These are phyloP conservation scores for Zygosaccharomyces kombuchaensis DNA, from an alignment of 805 yeast genomes.

Conservation along the genomic window DNA sequence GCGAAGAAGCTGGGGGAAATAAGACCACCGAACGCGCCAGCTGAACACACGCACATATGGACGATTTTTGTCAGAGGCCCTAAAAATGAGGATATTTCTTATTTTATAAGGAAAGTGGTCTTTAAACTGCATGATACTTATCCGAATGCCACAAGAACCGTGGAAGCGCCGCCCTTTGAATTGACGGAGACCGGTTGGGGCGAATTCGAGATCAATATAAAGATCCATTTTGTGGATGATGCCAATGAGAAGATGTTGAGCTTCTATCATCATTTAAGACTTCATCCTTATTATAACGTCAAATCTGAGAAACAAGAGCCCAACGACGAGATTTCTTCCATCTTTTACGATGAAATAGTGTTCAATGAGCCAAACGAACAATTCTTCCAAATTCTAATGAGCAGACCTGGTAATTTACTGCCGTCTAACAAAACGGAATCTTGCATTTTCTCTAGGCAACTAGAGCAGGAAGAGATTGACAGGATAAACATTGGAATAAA, in stretches of 20 bases:
- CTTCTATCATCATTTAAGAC: constrained; percentile 81
- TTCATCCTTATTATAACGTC: constrained; percentile 70
- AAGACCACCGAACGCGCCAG: constrained; percentile 61
- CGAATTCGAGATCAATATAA: constrained; percentile 88
- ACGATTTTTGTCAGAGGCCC: constrained; percentile 87
- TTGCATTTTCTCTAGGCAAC: constrained; percentile 43
- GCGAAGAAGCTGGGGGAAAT: constrained; percentile 62
- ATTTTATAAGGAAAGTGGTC: constrained; percentile 81
- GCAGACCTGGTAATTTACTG: constrained; percentile 55
- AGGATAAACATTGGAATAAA: constrained; percentile 46
- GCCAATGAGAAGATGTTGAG: constrained; percentile 84
- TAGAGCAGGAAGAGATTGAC: constrained; percentile 63
- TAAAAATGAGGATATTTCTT: constrained; percentile 69
- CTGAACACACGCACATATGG: constrained; percentile 94
- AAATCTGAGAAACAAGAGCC: constrained; percentile 19
- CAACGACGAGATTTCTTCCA: constrained; percentile 48
- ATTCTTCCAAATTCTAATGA: constrained; percentile 72
- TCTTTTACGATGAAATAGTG: constrained; percentile 82
- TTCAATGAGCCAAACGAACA: constrained; percentile 94
- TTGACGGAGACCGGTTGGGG: constrained; percentile 99
- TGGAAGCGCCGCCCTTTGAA: constrained; percentile 89
- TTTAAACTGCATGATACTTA: constrained; percentile 96
- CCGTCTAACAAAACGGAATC: constrained; percentile 38
- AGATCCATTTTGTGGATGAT: constrained; percentile 80
- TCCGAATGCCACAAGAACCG: constrained; percentile 74